These are phyloP conservation scores for Cladosporium austrohemisphaericum DNA, from an alignment of 2,329 filamentous ascomycete genomes.

Conservation along the genomic window DNA sequence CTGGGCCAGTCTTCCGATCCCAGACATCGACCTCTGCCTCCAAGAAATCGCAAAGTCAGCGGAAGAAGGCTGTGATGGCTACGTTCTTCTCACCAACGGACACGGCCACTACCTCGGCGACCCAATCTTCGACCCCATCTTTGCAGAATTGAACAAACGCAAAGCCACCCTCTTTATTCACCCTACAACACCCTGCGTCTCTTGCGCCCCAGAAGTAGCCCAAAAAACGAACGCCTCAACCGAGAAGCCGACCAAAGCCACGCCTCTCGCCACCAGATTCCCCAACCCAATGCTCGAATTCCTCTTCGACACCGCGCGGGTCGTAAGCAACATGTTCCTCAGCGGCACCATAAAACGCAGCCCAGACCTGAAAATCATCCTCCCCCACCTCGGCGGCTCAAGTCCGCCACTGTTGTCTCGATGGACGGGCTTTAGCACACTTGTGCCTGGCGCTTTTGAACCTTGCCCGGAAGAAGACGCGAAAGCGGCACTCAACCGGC, in stretches of 20 bases:
- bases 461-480: slow-evolving; percentile 30
- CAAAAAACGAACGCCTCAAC: slow-evolving; percentile 22
- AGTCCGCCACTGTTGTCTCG: slow-evolving; percentile 45
- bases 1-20: slow-evolving; percentile 53
- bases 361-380: slow-evolving; percentile 46
- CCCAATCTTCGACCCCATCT: slow-evolving; percentile 43
- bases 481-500: slow-evolving; percentile 32
- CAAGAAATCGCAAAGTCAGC: slow-evolving; percentile 46
- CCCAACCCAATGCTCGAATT: slow-evolving; percentile 50
- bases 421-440: slow-evolving; percentile 38
- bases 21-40: slow-evolving; percentile 46
- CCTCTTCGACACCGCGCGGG: slow-evolving; percentile 52
- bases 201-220: slow-evolving; percentile 19
- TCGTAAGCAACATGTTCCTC: slow-evolving; percentile 48
- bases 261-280: slow-evolving; percentile 37
- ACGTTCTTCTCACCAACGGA: slow-evolving; percentile 51
- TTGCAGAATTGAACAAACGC: slow-evolving; percentile 45
- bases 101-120: slow-evolving; percentile 53
- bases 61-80: slow-evolving; percentile 48
- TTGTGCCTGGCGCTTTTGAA: slow-evolving; percentile 36
- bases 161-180: slow-evolving; percentile 53
- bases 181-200: slow-evolving; percentile 49
- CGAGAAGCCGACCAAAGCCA: slow-evolving; percentile 28
- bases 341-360: slow-evolving; percentile 45
- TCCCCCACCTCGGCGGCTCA: slow-evolving; percentile 48